phyloP scores from a whole-genome alignment of 805 yeast genomes.

The Saccharomycopsis oosterbeekiorum region DNA sequence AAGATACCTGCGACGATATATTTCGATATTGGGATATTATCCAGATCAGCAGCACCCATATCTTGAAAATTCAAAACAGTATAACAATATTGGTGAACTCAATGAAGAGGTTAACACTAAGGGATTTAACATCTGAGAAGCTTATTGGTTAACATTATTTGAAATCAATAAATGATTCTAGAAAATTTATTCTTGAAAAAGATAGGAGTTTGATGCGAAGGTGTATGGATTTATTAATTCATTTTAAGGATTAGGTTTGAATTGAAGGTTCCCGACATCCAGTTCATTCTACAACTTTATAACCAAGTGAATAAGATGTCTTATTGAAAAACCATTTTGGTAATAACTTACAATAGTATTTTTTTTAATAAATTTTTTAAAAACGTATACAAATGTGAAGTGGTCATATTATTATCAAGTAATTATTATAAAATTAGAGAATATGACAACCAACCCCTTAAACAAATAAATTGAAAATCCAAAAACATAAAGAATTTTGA shows the following conservation, averaged over 20 bases:
- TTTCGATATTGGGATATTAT: slow-evolving; percentile 34
- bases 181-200: neutral
- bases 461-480: neutral
- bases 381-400: neutral
- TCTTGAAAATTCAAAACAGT: neutral
- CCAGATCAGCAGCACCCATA: neutral
- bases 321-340: no score
- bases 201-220: neutral
- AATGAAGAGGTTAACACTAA: neutral
- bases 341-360: neutral
- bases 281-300: no score
- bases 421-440: neutral
- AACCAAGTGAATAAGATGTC: no score
- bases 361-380: neutral
- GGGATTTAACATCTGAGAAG: no score
- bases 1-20: slow-evolving; percentile 85
- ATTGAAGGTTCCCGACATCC: no score
- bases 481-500: neutral
- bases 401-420: neutral
- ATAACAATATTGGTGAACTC: no score
- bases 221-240: neutral
- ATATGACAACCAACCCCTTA: neutral
- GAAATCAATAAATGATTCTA: neutral
- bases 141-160: no score
- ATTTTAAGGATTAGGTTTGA: no score